These are phyloP conservation scores for Tulasnella sp. DNA, from an alignment of 768 basidiomycete species.

Conservation along the genomic window DNA sequence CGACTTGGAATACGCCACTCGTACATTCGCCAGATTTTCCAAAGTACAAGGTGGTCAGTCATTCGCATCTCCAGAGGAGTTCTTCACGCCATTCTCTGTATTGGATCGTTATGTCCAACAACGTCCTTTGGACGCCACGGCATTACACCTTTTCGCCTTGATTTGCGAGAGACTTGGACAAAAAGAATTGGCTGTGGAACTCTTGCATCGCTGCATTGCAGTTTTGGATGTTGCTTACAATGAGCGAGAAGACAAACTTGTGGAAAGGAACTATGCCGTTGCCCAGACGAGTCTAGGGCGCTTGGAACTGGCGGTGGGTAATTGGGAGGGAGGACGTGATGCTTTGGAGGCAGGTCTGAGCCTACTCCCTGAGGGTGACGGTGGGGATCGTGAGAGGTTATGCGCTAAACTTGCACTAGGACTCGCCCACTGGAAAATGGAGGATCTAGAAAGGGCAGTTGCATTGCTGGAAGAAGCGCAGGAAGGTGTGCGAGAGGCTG, in stretches of 20 bases:
- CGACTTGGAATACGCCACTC: conserved; percentile 61
- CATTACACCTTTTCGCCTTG: conserved; percentile 70
- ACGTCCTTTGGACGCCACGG: conserved; percentile 55
- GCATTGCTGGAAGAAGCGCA: conserved; percentile 54
- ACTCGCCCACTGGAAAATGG: conserved; percentile 53
- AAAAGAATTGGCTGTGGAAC: conserved; percentile 41
- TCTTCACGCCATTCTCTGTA: conserved; percentile 70
- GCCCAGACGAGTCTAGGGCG: conserved; percentile 76
- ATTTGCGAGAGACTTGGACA: conserved; percentile 77
- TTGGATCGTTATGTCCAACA: conserved; percentile 61
- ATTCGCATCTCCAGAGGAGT: conserved; percentile 29
- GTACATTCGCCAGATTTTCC: conserved; percentile 36
- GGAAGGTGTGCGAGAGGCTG: conserved; percentile 38
- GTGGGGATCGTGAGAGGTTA: conserved; percentile 40
- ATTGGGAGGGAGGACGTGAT: conserved; percentile 48
- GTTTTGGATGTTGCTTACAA: conserved; percentile 85
- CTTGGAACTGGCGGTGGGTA: conserved; percentile 45
- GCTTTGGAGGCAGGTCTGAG: conserved; percentile 62
- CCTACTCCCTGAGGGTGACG: conserved; percentile 42
- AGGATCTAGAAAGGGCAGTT: conserved; percentile 50
- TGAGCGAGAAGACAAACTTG: conserved; percentile 60
- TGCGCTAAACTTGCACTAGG: conserved; percentile 58
- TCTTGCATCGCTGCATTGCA: conserved; percentile 47
- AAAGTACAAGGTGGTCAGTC: conserved; percentile 13
- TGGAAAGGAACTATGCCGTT: conserved; percentile 68